phyloP scores from a whole-genome alignment of 176 grass and related monocot species.

The Neostapfia colusana region DNA sequence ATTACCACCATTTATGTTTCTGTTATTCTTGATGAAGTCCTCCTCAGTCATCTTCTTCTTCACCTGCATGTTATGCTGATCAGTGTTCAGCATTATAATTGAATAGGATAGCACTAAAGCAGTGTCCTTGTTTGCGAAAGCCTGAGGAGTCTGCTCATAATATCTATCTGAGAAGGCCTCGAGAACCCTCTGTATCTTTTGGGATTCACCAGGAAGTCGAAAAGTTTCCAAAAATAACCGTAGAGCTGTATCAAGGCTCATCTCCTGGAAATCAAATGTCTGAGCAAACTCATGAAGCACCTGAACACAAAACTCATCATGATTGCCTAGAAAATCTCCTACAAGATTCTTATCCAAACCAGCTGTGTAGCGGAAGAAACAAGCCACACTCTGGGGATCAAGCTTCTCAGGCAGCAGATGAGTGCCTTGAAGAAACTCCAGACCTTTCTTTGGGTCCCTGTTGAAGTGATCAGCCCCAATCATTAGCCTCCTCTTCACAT shows the following conservation, averaged over 20 bases:
- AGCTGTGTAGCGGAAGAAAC: constrained; percentile 88
- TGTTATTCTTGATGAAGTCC: constrained; percentile 97
- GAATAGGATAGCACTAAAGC: constrained; percentile 89
- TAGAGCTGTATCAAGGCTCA: constrained; percentile 95
- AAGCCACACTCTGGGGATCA: constrained; percentile 96
- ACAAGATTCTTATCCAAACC: constrained; percentile 98
- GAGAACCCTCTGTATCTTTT: constrained; percentile 98
- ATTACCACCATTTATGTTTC: constrained; percentile 89
- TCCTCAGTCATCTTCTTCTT: constrained; percentile 99
- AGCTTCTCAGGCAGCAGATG: constrained; percentile 98
- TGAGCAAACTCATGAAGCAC: constrained; percentile 93
- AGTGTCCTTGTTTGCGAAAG: constrained; percentile 92
- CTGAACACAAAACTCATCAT: constrained; percentile 99
- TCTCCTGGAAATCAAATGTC: constrained; percentile 90
- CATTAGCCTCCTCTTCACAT: constrained; percentile 89
- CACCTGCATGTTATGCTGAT: constrained; percentile 99
- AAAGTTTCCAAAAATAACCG: constrained; percentile 95
- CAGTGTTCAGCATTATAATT: constrained; percentile 98
- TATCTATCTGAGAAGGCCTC: constrained; percentile 99
- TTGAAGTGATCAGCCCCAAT: constrained; percentile 98
- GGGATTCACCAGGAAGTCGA: constrained; percentile 88
- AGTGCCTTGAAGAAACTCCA: constrained; percentile 98
- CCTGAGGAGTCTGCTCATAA: constrained; percentile 84
- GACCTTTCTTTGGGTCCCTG: constrained; percentile 95
- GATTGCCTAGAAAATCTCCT: constrained; percentile 95